Percentiles rank a stretch among this genome's conserved stretches.
These are phyloP conservation scores for Chrysoporthe puriensis DNA, from an alignment of 2,329 filamentous ascomycete genomes.

Conservation along the genomic window DNA sequence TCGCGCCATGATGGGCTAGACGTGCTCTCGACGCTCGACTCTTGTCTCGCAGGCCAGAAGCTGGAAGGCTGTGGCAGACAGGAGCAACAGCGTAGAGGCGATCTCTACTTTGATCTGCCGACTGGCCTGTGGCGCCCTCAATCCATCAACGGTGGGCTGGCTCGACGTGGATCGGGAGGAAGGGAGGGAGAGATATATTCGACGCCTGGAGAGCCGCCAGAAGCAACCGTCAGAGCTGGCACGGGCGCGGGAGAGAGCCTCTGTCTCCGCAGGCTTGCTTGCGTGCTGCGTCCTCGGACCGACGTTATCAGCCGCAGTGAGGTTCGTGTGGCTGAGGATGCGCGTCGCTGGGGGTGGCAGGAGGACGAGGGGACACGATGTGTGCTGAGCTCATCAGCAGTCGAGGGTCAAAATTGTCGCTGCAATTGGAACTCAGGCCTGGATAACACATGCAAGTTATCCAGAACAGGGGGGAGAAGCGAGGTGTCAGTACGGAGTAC, in stretches of 20 bases:
- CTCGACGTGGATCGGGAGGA: not conserved
- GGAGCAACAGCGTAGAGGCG: conserved; percentile 1
- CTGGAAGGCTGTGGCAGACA: conserved; percentile 16
- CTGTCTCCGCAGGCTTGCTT: not conserved
- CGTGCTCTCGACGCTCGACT: conserved; percentile 1
- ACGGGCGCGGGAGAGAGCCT: not conserved
- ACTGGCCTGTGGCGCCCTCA: conserved; percentile 23
- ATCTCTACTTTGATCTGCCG: conserved; percentile 24
- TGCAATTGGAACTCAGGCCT: conserved; percentile 15
- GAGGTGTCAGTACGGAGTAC: conserved; percentile 16
- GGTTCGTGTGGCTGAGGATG: not conserved
- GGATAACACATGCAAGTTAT: conserved; percentile 20
- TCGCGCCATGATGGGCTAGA: conserved; percentile 52
- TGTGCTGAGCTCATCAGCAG: conserved; percentile 20
- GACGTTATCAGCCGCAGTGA: not conserved
- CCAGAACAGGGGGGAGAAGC: conserved; percentile 17
- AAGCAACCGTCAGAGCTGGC: conserved; percentile 2
- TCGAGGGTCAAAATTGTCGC: conserved; percentile 9
- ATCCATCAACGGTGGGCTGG: conserved; percentile 26
- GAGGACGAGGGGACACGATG: conserved; percentile 17
- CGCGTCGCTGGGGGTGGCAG: conserved; percentile 6
- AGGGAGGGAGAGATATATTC: not conserved
- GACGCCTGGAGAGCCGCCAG: not conserved
- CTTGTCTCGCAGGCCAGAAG: conserved; percentile 21
- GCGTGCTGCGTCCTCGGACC: not conserved